A percentile compares a stretch with the other conserved stretches of the same genome.
These are phyloP conservation scores for Lepiota subincarnata DNA, from an alignment of 768 basidiomycete genomes.

Conservation along the genomic window DNA sequence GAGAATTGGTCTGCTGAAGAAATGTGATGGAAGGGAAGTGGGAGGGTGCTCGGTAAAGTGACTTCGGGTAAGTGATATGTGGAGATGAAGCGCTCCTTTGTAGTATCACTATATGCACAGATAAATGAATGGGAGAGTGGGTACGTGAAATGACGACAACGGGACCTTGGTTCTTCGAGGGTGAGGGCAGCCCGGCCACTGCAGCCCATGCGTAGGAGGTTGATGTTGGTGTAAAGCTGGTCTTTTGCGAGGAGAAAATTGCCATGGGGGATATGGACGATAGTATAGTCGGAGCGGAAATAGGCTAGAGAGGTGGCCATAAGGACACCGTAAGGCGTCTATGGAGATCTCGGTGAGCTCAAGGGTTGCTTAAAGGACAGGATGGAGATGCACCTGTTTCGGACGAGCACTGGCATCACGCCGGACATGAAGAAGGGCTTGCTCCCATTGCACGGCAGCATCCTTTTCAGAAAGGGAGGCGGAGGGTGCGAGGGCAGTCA, in stretches of 20 bases:
- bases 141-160: conserved; percentile 13
- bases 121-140: neutral
- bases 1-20: conserved; percentile 34
- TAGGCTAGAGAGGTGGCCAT: conserved; percentile 83
- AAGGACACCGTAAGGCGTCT: conserved; percentile 65
- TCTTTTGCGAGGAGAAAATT: conserved; percentile 60
- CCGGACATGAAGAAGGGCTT: conserved; percentile 55
- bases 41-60: conserved; percentile 5
- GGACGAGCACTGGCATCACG: conserved; percentile 67
- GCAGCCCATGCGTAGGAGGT: conserved; percentile 80
- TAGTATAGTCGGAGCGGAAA: conserved; percentile 85
- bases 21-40: conserved; percentile 1
- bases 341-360: neutral
- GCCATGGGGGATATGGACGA: conserved; percentile 73
- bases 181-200: conserved; percentile 74
- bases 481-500: conserved; percentile 51
- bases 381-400: conserved; percentile 42
- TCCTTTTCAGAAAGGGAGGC: conserved; percentile 36
- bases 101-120: conserved; percentile 52
- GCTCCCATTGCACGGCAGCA: conserved; percentile 41
- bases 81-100: conserved; percentile 75
- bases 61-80: conserved; percentile 37
- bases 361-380: conserved; percentile 1
- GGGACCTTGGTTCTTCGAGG: conserved; percentile 70
- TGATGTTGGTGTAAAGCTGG: conserved; percentile 77